These are phyloP conservation scores for Gymnopus androsaceus DNA, from an alignment of 1,284 basidiomycete genomes.

Conservation along the genomic window DNA sequence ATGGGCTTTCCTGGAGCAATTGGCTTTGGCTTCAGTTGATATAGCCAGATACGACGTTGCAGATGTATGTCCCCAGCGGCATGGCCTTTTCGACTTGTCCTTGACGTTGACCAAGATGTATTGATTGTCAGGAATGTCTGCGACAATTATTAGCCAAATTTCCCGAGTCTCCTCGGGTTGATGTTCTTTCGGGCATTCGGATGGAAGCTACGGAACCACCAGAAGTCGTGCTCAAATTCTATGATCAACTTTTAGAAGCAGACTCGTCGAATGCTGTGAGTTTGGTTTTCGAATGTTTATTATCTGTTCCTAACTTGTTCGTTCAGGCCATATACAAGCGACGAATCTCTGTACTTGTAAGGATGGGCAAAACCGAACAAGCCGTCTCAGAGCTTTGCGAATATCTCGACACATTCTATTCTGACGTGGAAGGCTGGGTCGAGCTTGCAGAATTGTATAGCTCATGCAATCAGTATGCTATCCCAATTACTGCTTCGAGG, in stretches of 20 bases:
- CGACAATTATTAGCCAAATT: slow-evolving; percentile 72
- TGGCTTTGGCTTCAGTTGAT: slow-evolving; percentile 86
- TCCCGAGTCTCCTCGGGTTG: slow-evolving; percentile 80
- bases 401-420: slow-evolving; percentile 92
- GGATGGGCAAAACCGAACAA: slow-evolving; percentile 60
- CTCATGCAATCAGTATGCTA: slow-evolving; percentile 71
- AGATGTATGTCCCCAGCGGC: slow-evolving; percentile 66
- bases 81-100: neutral
- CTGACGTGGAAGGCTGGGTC: slow-evolving; percentile 90
- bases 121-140: slow-evolving; percentile 50
- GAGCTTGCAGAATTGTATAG: slow-evolving; percentile 91
- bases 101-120: slow-evolving; percentile 14
- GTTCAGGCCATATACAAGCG: slow-evolving; percentile 81
- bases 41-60: slow-evolving; percentile 79
- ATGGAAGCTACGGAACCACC: slow-evolving; percentile 77
- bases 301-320: neutral
- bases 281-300: slow-evolving; percentile 13
- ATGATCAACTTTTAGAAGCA: slow-evolving; percentile 64
- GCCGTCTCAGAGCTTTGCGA: slow-evolving; percentile 77
- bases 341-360: slow-evolving; percentile 70
- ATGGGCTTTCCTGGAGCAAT: slow-evolving; percentile 89
- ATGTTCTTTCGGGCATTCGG: slow-evolving; percentile 82
- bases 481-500: neutral
- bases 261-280: slow-evolving; percentile 81
- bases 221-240: slow-evolving; percentile 66